A percentile compares a stretch with the other conserved stretches of the same genome.
phyloP scores from a whole-genome alignment of 1,139 yeast genomes.

The Sugiyamaella paludigena region DNA sequence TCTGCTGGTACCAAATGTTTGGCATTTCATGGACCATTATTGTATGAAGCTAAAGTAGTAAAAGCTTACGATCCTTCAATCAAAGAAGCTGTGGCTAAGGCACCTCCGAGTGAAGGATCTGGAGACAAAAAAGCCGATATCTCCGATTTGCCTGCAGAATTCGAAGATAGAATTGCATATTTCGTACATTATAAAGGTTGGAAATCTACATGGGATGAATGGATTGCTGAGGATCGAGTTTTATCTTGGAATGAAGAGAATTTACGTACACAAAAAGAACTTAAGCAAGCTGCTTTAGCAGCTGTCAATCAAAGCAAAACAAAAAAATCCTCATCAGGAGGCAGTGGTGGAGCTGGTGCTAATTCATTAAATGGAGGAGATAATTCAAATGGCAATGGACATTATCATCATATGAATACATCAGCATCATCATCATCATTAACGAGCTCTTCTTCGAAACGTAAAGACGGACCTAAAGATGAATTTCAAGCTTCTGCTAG shows the following conservation, averaged over 20 bases:
- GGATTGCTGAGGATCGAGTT: slow-evolving; percentile 76
- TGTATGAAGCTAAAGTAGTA: slow-evolving; percentile 83
- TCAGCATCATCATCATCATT: slow-evolving; percentile 1
- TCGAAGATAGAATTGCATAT: slow-evolving; percentile 47
- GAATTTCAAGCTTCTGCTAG: slow-evolving; percentile 1
- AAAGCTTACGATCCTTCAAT: slow-evolving; percentile 58
- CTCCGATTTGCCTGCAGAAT: slow-evolving; percentile 44
- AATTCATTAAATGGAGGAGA: slow-evolving; percentile 3
- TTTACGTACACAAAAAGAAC: slow-evolving; percentile 58
- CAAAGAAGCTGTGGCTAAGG: slow-evolving; percentile 35
- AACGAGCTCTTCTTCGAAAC: slow-evolving; percentile 5
- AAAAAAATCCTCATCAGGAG: slow-evolving; percentile 20
- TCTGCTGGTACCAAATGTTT: slow-evolving; percentile 46
- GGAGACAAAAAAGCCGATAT: slow-evolving; percentile 28
- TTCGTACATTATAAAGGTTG: slow-evolving; percentile 91
- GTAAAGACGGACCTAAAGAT: slow-evolving; percentile 13
- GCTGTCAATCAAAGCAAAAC: slow-evolving; percentile 27
- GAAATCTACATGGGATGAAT: slow-evolving; percentile 96
- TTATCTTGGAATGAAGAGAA: slow-evolving; percentile 70
- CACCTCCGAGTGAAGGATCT: slow-evolving; percentile 40
- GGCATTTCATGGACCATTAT: slow-evolving; percentile 88
- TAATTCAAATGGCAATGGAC: no score
- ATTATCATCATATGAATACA: no score
- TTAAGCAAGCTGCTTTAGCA: slow-evolving; percentile 51
- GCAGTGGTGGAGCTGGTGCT: slow-evolving; percentile 8